A percentile compares a stretch with the other conserved stretches of the same genome.
These are phyloP conservation scores for Diophrys sp. DNA, from an alignment of 73 alveolate genomes.

Conservation along the genomic window DNA sequence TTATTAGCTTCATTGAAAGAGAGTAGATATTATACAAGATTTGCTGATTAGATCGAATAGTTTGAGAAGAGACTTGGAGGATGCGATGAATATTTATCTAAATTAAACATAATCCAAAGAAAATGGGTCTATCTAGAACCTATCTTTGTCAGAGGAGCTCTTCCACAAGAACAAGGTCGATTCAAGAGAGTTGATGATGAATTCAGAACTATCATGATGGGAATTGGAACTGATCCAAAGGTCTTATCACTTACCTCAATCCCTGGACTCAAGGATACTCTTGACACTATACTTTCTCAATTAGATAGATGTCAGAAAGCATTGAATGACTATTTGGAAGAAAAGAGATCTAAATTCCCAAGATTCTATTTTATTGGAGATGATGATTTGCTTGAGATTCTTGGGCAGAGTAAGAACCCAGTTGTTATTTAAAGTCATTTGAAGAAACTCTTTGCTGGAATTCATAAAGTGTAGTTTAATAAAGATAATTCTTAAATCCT, in stretches of 20 bases:
- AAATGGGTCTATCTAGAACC: conserved; percentile 99
- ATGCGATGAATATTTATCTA: conserved; percentile 90
- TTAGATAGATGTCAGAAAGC: conserved; percentile 99
- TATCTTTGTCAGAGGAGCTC: conserved; percentile 98
- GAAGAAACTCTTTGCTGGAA: conserved; percentile 98
- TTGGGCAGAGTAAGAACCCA: conserved; percentile 97
- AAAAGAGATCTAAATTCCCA: conserved; percentile 98
- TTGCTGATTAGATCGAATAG: conserved; percentile 93
- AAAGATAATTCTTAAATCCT: conserved; percentile 85
- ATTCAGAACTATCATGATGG: conserved; percentile 90
- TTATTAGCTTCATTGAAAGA: conserved; percentile 96
- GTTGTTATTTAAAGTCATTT: conserved; percentile 98
- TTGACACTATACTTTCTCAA: conserved; percentile 92
- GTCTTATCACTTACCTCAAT: conserved; percentile 87
- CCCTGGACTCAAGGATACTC: conserved; percentile 96
- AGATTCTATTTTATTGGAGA: conserved; percentile 99
- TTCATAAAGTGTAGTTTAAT: conserved; percentile 92
- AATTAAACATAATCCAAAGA: conserved; percentile 90
- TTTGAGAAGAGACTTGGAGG: conserved; percentile 94
- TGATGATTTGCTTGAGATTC: conserved; percentile 99
- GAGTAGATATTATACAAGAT: conserved; percentile 88
- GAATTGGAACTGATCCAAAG: conserved; percentile 87
- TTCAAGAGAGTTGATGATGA: conserved; percentile 98
- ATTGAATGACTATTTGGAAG: conserved; percentile 97
- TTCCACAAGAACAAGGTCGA: conserved; percentile 98